These are phyloP conservation scores for Rhodomyrtus tomentosa DNA, from an alignment of 345 rosid genomes.

Conservation along the genomic window DNA sequence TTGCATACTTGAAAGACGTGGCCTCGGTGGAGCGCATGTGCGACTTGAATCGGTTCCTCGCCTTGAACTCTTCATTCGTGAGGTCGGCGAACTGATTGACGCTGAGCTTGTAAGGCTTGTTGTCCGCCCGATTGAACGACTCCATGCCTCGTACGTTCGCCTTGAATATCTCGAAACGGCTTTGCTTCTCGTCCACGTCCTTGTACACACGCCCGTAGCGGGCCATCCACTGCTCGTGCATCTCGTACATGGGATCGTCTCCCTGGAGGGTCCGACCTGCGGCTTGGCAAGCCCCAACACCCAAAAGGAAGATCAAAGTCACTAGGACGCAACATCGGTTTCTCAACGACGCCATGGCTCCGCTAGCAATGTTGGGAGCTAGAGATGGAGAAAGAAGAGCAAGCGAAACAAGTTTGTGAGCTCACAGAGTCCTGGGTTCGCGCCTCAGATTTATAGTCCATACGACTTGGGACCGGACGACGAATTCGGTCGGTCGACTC, in stretches of 20 bases:
- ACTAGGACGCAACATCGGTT: not conserved
- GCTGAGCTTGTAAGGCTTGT: conserved; percentile 25
- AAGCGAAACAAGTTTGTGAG: not conserved
- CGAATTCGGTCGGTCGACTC: not conserved
- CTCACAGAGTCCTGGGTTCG: not conserved
- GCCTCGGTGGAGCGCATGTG: not conserved
- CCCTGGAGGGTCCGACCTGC: conserved; percentile 2
- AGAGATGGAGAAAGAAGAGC: not conserved
- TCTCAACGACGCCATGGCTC: not conserved
- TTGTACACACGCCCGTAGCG: conserved; percentile 4
- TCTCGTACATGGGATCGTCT: conserved; percentile 1
- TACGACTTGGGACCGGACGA: not conserved
- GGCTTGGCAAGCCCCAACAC: not conserved
- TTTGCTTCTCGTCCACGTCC: conserved; percentile 6
- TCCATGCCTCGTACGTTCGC: conserved; percentile 6
- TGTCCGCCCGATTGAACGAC: conserved; percentile 7
- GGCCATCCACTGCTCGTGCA: conserved; percentile 26
- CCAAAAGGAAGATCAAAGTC: not conserved
- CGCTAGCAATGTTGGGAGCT: not conserved
- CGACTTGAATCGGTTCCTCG: conserved; percentile 20
- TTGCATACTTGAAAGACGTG: conserved; percentile 13
- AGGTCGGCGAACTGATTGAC: conserved; percentile 32
- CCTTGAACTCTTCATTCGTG: conserved; percentile 34
- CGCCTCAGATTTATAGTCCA: not conserved
- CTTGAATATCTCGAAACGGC: conserved; percentile 15